phyloP scores from a whole-genome alignment of 148 eudicot species.

The Drosera capensis region DNA sequence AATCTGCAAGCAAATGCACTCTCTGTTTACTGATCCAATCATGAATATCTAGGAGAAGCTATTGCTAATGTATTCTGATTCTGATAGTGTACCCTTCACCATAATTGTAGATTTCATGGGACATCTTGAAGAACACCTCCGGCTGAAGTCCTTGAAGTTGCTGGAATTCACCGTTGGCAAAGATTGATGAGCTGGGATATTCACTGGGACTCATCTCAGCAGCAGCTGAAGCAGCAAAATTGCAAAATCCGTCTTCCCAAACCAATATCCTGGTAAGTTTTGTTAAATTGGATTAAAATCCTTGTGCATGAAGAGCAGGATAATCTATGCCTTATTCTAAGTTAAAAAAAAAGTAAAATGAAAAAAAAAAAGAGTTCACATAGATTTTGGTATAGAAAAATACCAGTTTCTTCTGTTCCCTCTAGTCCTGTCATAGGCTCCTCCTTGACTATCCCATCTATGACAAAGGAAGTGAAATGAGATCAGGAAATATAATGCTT shows the following conservation, averaged over 20 bases:
- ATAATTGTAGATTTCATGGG: conserved; percentile 96
- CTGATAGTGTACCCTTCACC: conserved; percentile 87
- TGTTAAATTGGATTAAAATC: too few species aligned
- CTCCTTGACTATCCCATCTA: conserved; percentile 98
- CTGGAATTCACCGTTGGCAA: conserved; percentile 36
- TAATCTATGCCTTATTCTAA: background rate
- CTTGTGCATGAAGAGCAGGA: too few species aligned
- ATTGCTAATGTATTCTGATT: background rate
- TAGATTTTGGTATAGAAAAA: too few species aligned
- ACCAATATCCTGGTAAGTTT: conserved; percentile 68
- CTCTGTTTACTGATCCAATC: too few species aligned
- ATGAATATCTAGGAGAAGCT: too few species aligned
- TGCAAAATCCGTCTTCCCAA: conserved; percentile 99
- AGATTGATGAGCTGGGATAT: conserved; percentile 26
- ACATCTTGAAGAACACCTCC: conserved; percentile 98
- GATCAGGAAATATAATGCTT: too few species aligned
- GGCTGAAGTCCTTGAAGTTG: conserved; percentile 83
- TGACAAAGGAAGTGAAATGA: too few species aligned
- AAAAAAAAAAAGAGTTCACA: too few species aligned
- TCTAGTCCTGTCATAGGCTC: conserved; percentile 91
- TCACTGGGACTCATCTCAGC: conserved; percentile 40
- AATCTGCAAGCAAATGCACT: too few species aligned
- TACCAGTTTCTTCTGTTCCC: conserved; percentile 99
- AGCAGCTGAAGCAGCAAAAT: conserved; percentile 65
- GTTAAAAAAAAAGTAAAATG: too few species aligned